Evolutionary conservation across 805 yeast species (phyloP).

Genomic region (Sungouiella thailandica): DNA sequence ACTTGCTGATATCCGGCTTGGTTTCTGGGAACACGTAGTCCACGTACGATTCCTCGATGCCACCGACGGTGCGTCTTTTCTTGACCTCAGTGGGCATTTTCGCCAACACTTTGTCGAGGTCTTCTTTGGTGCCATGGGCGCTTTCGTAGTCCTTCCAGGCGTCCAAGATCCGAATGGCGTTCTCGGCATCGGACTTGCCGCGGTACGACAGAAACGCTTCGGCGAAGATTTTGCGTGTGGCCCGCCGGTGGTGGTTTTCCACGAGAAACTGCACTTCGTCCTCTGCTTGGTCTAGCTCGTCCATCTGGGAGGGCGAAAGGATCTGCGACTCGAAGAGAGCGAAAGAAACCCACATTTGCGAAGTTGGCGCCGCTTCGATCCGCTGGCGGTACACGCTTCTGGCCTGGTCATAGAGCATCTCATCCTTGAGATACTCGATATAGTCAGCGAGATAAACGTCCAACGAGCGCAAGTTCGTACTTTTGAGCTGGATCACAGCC

Average conservation of each 20-base stretch:
- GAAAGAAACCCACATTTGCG: conserved; percentile 53
- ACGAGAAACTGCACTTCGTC: conserved; percentile 50
- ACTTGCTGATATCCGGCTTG: conserved; percentile 31
- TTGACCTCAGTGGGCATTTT: conserved; percentile 54
- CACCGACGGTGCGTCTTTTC: conserved; percentile 40
- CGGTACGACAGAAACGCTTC: conserved; percentile 47
- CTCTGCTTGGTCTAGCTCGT: conserved; percentile 37
- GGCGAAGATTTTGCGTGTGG: conserved; percentile 54
- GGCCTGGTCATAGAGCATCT: conserved; percentile 51
- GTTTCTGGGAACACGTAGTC: conserved; percentile 71
- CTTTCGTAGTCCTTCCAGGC: conserved; percentile 63
- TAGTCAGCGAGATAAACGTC: conserved; percentile 19
- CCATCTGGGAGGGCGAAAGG: conserved; percentile 52
- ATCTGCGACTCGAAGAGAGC: conserved; percentile 70
- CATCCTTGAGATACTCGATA: conserved; percentile 60
- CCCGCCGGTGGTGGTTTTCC: conserved; percentile 44
- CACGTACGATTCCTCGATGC: conserved; percentile 47
- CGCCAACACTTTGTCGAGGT: conserved; percentile 30
- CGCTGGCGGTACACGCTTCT: conserved; percentile 44
- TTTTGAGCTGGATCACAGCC: conserved; percentile 33
- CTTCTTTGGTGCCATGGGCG: conserved; percentile 48
- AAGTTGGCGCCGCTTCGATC: conserved; percentile 22
- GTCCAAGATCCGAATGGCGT: conserved; percentile 51
- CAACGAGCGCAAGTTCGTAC: conserved; percentile 19
- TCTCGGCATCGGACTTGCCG: conserved; percentile 27